These are phyloP conservation scores for Eremochloa ophiuroides DNA, from an alignment of 176 grass and related monocot species.

Conservation along the genomic window DNA sequence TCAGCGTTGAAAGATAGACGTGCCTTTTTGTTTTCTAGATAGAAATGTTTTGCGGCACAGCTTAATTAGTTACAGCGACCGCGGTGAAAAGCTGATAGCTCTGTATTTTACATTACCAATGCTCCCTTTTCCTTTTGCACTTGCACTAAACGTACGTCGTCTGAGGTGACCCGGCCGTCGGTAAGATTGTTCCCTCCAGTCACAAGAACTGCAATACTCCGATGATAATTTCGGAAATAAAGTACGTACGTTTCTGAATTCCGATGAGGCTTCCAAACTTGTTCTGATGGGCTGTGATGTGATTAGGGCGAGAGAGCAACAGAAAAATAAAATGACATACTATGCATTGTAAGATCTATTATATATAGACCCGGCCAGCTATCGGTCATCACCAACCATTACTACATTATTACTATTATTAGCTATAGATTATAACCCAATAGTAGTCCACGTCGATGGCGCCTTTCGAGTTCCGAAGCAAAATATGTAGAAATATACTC, in stretches of 20 bases:
- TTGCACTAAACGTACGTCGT: not conserved
- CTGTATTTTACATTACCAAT: not conserved
- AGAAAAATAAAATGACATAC: not conserved
- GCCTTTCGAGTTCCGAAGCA: no score
- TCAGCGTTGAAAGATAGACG: not conserved
- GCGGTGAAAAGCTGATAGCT: not conserved
- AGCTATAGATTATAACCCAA: no score
- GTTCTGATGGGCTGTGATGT: not conserved
- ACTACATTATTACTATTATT: no score
- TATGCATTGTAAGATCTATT: no score
- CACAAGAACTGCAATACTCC: no score
- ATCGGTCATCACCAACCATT: no score
- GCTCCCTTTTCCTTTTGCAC: not conserved
- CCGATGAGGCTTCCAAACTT: not conserved
- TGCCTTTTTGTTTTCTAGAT: not conserved
- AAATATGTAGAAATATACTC: no score
- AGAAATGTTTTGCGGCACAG: constrained; percentile 1
- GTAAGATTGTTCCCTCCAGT: not conserved
- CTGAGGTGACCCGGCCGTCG: not conserved
- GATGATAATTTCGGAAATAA: not conserved
- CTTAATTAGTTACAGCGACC: not conserved
- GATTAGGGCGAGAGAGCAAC: not conserved
- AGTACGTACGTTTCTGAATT: not conserved
- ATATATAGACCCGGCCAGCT: no score
- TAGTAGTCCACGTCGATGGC: no score